A percentile compares a stretch with the other conserved stretches of the same genome.
Evolutionary conservation across 2,329 filamentous ascomycete species (phyloP).

Genomic region (Exophiala lecanii-corni): DNA sequence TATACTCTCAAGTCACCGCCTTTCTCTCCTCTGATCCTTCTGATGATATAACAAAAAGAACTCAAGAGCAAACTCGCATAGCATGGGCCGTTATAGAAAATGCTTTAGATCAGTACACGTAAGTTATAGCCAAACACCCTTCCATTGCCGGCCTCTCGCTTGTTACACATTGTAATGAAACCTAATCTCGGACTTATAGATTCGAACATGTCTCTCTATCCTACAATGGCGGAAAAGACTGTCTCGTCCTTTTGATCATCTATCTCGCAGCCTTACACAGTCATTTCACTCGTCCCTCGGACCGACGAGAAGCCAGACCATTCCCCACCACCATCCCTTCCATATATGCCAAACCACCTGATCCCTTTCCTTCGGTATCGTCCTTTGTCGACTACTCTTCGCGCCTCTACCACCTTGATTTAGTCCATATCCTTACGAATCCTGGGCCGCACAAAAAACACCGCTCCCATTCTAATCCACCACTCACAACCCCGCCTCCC

Average conservation of each 20-base stretch:
- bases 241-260: constrained; percentile 82
- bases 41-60: constrained; percentile 52
- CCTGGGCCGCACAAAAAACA: constrained; percentile 35
- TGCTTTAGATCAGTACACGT: constrained; percentile 73
- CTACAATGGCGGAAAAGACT: constrained; percentile 98
- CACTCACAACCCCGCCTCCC: constrained; percentile 7
- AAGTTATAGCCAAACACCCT: too few relatives aligned
- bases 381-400: constrained; percentile 69
- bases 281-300: constrained; percentile 25
- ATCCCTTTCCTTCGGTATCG: constrained; percentile 84
- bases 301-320: constrained; percentile 5
- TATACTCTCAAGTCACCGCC: constrained; percentile 56
- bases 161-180: too few relatives aligned
- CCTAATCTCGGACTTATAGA: constrained; percentile 46
- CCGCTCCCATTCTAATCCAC: constrained; percentile 21
- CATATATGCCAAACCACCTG: constrained; percentile 80
- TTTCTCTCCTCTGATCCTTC: constrained; percentile 61
- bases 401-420: constrained; percentile 65
- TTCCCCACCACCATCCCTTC: constrained; percentile 61
- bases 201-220: constrained; percentile 78
- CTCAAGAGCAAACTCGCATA: constrained; percentile 69
- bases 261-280: constrained; percentile 63
- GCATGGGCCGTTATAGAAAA: constrained; percentile 70
- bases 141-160: too few relatives aligned
- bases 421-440: constrained; percentile 66